Base-by-base conservation (phyloP, 2,329 filamentous ascomycete genomes). In the Calonectria multiphialidica region DNA sequence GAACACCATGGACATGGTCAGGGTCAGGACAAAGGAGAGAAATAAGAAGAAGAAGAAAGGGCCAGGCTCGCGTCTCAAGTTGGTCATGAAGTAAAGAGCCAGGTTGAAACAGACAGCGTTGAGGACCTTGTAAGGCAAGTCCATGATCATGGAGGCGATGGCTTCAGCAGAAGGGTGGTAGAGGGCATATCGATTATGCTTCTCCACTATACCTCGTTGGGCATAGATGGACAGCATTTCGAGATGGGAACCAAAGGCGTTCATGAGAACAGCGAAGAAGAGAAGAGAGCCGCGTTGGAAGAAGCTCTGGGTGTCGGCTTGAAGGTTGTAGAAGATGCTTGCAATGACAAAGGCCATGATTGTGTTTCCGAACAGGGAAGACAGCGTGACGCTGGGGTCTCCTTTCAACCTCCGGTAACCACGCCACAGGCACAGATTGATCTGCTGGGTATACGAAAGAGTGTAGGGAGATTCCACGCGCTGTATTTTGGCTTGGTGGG, bases 1-100 rank as follows among this genome's bases (percentile, higher is more conserved):
- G 21, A 59, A 92, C 1, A 79, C 86, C 90, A 91, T 49, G 6
- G 89, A 91, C 90, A 92, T 92, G 68, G 87, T 87, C 74, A 93
- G 78, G 0, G 88, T 91, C 5, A 87, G 85, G 33, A 87, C 80
- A 78, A 92, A 84, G 9, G 84, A 83, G 42, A 87, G 78, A 1
- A 88, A 75, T 2, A 83, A 74, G 73, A 85, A 88, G 74, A 83
- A 85, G 78, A 87, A 88, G 77, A 87, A 88, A 8, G 81, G 78
- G 5, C 84, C 85, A 4, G 86, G 82, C 55, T 84, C 82, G 16
- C 85, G 81, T 4, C 82, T 81, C 1, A 88, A 77, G 33, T 84
- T 81, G 0, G 84, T 84, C 85, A 87, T 87, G 74, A 88, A 88
- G 76, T 88, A 88, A 10, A 87, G 79, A 23, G 85, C 83, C 28